These are phyloP conservation scores for Yarrowia divulgata DNA, from an alignment of 805 yeast genomes.

Conservation along the genomic window DNA sequence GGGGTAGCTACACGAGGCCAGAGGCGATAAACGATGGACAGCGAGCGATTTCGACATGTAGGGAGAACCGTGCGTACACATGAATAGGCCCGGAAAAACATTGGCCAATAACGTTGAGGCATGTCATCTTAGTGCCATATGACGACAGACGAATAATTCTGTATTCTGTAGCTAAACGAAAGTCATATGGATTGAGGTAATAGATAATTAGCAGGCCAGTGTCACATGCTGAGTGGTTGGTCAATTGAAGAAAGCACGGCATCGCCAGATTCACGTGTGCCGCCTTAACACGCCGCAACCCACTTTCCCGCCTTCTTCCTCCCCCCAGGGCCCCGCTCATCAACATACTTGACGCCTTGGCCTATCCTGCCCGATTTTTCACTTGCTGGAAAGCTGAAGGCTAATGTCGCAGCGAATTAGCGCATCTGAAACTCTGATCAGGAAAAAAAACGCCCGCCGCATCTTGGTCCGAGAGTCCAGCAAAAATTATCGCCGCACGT, in stretches of 20 bases:
- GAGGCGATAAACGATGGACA: too few relatives aligned
- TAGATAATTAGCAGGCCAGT: not conserved
- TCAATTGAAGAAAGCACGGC: too few relatives aligned
- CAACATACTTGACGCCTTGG: slow-evolving; percentile 14
- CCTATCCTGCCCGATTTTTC: slow-evolving; percentile 5
- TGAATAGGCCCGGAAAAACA: slow-evolving; percentile 31
- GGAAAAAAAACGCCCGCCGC: slow-evolving; percentile 20
- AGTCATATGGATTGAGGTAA: slow-evolving; percentile 2
- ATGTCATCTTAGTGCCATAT: not conserved
- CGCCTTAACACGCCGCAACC: slow-evolving; percentile 4
- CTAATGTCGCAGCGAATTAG: slow-evolving; percentile 31
- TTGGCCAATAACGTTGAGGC: slow-evolving; percentile 11
- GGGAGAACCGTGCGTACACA: not conserved
- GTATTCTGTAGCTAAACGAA: not conserved
- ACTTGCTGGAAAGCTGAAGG: slow-evolving; percentile 12
- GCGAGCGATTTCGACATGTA: not conserved
- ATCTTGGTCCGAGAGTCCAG: slow-evolving; percentile 4
- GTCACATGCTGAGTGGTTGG: not conserved
- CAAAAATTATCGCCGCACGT: slow-evolving; percentile 33
- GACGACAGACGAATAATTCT: not conserved
- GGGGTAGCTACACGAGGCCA: not conserved
- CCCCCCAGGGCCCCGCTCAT: not conserved
- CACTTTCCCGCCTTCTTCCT: not conserved
- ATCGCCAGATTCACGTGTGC: not conserved
- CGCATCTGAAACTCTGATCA: slow-evolving; percentile 19